Evolutionary conservation across 208 protist genomes (phyloP).

Genomic region (Trypanosoma conorhini): DNA sequence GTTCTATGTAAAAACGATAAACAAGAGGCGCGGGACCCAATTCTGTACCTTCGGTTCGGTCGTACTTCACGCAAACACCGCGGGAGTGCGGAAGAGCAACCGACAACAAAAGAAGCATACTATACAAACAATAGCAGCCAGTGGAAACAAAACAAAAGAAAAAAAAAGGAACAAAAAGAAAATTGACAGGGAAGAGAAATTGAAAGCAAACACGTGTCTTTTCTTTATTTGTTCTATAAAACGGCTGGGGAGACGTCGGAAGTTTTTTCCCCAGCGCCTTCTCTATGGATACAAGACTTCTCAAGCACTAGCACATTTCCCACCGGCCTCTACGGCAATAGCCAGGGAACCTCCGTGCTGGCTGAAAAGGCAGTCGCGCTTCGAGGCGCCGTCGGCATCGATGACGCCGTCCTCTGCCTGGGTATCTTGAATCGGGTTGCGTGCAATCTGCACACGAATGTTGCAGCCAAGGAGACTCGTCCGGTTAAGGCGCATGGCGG

Average conservation of each 20-base stretch:
- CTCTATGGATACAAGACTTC: background rate
- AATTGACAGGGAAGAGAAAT: background rate
- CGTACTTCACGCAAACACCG: background rate
- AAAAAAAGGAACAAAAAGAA: conserved; percentile 17
- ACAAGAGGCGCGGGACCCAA: background rate
- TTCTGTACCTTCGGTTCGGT: background rate
- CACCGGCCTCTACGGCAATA: conserved; percentile 17
- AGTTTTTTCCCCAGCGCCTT: background rate
- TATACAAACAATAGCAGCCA: too few relatives aligned
- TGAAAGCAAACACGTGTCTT: background rate
- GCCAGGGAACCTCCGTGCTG: conserved; percentile 28
- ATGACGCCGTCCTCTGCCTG: conserved; percentile 61
- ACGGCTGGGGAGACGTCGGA: background rate
- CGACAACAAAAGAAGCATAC: conserved; percentile 3
- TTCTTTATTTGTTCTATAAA: too few relatives aligned
- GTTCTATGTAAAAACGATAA: background rate
- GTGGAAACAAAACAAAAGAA: conserved; percentile 4
- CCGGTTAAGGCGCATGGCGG: conserved; percentile 54
- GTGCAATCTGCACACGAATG: conserved; percentile 73
- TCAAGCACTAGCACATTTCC: conserved; percentile 6
- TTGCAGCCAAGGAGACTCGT: conserved; percentile 51
- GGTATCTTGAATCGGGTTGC: conserved; percentile 80
- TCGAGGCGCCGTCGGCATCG: conserved; percentile 29
- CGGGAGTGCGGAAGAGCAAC: background rate
- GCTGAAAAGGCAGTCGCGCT: conserved; percentile 70